Evolutionary conservation across 192 early-diverging fungal genomes (phyloP).

Genomic region (Umbelopsis sp.): DNA sequence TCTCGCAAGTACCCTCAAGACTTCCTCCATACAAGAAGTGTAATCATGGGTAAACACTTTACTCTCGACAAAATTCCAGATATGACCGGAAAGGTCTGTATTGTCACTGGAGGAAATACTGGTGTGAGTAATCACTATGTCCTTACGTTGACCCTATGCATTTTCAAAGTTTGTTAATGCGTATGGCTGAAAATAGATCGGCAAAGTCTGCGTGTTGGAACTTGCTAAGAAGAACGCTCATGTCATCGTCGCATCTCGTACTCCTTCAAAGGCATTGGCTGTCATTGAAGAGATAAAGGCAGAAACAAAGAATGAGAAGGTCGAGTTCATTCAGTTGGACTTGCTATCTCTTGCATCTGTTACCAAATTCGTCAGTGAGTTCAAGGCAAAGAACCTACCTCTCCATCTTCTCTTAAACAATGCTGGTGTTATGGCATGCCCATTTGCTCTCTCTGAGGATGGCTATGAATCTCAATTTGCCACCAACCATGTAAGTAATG

Average conservation of each 20-base stretch:
- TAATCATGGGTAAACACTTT: background rate
- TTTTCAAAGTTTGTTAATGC: too few species aligned
- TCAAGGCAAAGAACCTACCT: conserved; percentile 30
- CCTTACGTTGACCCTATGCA: too few species aligned
- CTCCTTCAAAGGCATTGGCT: conserved; percentile 6
- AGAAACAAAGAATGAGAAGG: conserved; percentile 16
- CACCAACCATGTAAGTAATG: conserved; percentile 47
- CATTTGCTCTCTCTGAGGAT: conserved; percentile 43
- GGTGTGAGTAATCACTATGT: too few species aligned
- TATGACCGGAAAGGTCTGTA: conserved; percentile 41
- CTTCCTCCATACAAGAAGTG: too few species aligned
- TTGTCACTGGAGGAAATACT: conserved; percentile 52
- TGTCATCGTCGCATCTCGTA: conserved; percentile 26
- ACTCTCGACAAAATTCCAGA: conserved; percentile 42
- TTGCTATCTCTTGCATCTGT: conserved; percentile 41
- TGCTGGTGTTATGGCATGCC: conserved; percentile 58
- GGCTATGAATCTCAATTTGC: conserved; percentile 59
- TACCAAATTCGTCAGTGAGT: conserved; percentile 34
- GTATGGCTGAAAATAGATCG: too few species aligned
- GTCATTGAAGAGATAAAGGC: conserved; percentile 24
- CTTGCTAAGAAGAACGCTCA: conserved; percentile 30
- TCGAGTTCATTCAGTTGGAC: conserved; percentile 33
- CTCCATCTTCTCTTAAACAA: conserved; percentile 63
- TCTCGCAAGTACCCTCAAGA: too few species aligned
- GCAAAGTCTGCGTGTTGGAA: conserved; percentile 26